Evolutionary conservation across 2,329 filamentous ascomycete genomes (phyloP).

Genomic region (Hymenoscyphus fraxineus): DNA sequence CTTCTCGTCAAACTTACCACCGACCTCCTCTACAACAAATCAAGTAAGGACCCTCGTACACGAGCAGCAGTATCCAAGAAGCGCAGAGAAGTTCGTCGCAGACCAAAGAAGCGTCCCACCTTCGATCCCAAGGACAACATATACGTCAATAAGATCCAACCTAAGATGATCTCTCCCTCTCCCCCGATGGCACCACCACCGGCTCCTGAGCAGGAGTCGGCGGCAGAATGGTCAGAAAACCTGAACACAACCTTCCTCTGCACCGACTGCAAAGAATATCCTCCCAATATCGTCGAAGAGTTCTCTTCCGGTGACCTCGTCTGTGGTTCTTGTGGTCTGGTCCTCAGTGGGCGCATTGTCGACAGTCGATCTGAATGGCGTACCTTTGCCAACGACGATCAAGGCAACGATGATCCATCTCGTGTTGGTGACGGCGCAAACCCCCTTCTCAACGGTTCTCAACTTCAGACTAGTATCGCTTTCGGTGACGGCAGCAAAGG

Average conservation of each 20-base stretch:
- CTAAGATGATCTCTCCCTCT: slow-evolving; percentile 46
- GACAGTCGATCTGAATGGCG: slow-evolving; percentile 98
- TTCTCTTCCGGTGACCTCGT: slow-evolving; percentile 91
- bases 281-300: slow-evolving; percentile 91
- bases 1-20: slow-evolving; percentile 59
- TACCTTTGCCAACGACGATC: slow-evolving; percentile 97
- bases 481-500: slow-evolving; percentile 71
- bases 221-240: slow-evolving; percentile 55
- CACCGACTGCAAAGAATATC: slow-evolving; percentile 83
- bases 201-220: slow-evolving; percentile 25
- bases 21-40: slow-evolving; percentile 39
- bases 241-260: slow-evolving; percentile 83
- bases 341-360: slow-evolving; percentile 85
- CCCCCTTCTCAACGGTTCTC: slow-evolving; percentile 81
- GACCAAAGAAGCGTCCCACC: slow-evolving; percentile 38
- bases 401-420: slow-evolving; percentile 92
- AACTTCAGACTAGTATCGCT: slow-evolving; percentile 83
- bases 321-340: slow-evolving; percentile 85
- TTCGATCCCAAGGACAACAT: slow-evolving; percentile 43
- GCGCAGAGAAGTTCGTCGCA: slow-evolving; percentile 36
- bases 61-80: slow-evolving; percentile 32
- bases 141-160: slow-evolving; percentile 33
- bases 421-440: slow-evolving; percentile 96
- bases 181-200: slow-evolving; percentile 16
- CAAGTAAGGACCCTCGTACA: slow-evolving; percentile 31